A percentile compares a stretch with the other conserved stretches of the same genome.
phyloP scores from a whole-genome alignment of 768 basidiomycete genomes.

The Mycena vulgaris region DNA sequence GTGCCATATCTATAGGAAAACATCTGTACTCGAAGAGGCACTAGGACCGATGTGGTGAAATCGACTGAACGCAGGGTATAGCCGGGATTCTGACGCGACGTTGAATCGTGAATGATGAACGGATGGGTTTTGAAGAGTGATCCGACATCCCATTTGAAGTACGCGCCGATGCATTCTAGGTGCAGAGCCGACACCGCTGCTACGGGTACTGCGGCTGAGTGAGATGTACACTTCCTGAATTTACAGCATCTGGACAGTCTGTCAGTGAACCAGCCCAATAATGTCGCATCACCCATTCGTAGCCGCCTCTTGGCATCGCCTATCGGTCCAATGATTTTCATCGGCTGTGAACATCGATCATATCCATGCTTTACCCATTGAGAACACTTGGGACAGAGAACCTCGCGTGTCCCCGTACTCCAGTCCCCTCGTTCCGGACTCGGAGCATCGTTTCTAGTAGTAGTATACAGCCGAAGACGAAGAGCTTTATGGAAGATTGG shows the following conservation, averaged over 20 bases:
- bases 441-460: no score
- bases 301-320: background rate
- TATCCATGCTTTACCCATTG: background rate
- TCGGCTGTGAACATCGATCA: background rate
- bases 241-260: no score
- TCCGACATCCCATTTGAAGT: constrained; percentile 33
- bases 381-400: constrained; percentile 1
- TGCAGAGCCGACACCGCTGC: no score
- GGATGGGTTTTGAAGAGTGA: constrained; percentile 34
- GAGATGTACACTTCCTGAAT: no score
- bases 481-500: no score
- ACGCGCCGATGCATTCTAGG: constrained; percentile 12
- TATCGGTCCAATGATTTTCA: background rate
- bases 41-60: no score
- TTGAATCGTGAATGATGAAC: constrained; percentile 34
- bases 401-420: background rate
- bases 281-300: no score
- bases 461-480: no score
- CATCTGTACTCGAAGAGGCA: no score
- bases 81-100: constrained; percentile 19
- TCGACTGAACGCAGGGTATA: constrained; percentile 31
- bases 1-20: no score
- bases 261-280: no score
- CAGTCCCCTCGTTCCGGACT: constrained; percentile 5
- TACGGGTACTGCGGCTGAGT: no score